Evolutionary conservation across 306 rosid species (phyloP).

Genomic region (Glycine latifolia): DNA sequence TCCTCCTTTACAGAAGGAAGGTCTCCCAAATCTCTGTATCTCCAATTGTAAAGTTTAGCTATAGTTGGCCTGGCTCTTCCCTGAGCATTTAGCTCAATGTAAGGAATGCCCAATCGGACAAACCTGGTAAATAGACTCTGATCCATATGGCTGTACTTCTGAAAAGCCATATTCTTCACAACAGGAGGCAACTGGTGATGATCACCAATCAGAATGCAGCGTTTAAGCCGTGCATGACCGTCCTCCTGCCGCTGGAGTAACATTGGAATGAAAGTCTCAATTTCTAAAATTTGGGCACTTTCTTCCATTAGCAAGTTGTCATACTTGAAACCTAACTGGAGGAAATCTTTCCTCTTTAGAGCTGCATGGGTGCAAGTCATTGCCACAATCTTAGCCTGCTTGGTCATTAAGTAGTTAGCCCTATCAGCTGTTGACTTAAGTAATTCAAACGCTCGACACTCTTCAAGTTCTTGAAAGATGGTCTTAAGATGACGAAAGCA

Average conservation of each 20-base stretch:
- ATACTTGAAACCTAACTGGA: slow-evolving; percentile 96
- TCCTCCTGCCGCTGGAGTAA: slow-evolving; percentile 99
- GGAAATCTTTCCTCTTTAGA: slow-evolving; percentile 94
- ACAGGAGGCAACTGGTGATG: slow-evolving; percentile 99
- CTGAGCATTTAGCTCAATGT: slow-evolving; percentile 98
- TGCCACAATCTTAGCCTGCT: slow-evolving; percentile 99
- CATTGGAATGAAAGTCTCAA: slow-evolving; percentile 98
- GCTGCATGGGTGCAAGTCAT: slow-evolving; percentile 99
- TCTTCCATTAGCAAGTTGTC: slow-evolving; percentile 99
- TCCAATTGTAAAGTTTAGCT: slow-evolving; percentile 95
- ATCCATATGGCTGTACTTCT: slow-evolving; percentile 98
- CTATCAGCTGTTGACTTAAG: slow-evolving; percentile 98
- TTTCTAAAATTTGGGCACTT: slow-evolving; percentile 98
- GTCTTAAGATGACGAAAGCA: slow-evolving; percentile 93
- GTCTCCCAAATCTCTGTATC: slow-evolving; percentile 97
- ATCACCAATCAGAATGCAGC: slow-evolving; percentile 97
- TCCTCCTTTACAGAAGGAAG: slow-evolving; percentile 81
- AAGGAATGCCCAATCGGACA: slow-evolving; percentile 96
- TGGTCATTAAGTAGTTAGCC: slow-evolving; percentile 96
- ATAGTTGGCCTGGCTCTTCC: slow-evolving; percentile 98
- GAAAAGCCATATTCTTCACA: slow-evolving; percentile 99
- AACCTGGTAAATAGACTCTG: slow-evolving; percentile 96
- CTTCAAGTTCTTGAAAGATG: slow-evolving; percentile 98
- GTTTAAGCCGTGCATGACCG: slow-evolving; percentile 96
- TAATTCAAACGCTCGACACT: slow-evolving; percentile 93